Base-by-base conservation (phyloP, 371 early-diverging fungal genomes). In the Mucor saturninus region DNA sequence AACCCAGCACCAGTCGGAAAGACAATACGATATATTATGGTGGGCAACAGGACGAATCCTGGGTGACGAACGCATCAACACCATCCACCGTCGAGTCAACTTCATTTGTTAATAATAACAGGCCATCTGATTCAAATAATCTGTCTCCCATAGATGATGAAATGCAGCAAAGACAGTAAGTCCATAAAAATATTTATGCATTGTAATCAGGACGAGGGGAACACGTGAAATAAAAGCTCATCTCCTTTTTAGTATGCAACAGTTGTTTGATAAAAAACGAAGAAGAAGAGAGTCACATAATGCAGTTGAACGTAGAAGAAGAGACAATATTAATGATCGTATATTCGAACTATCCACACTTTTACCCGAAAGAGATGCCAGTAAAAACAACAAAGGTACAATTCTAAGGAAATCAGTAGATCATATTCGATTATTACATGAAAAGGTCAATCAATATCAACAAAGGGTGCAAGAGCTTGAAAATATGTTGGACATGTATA, bases 321-420 rank as follows among this genome's bases (percentile, higher is more conserved):
- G 97, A 52, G 97, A 96, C 68, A 92, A 94, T 79, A 97, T 97
- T 75, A 97, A 97, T 69, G 97, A 96, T 70, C 92, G 92, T 71
- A 97, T 97, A 61, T 89, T 91, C 46, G 71, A 71, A 56, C 28
- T 74, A 45, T 68, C 71, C 1, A 73, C 65, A 67, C 78, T 72
- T 67, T 59, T 73, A 37, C 73, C 81, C 39, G 91, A 87, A 57
- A 67, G 72, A 46, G 71, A 74, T 51, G 68, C 79, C 61, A 83
- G 74, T 64, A 91, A 91, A 74, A 85, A 84, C 42, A 90, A 92
- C 75, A 93, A 92, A 75, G 93, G 93, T 7, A 77, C 83, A 5
- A 89, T 97, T 32, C 83, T 96, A 45, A 85, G 90, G 40, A 89
- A 92, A 69, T 89, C 93, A 4, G 95, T 95, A 28, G 95, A 95